Conservation (phyloP, 768 basidiomycete species). For the Leucogyrophana mollusca region DNA sequence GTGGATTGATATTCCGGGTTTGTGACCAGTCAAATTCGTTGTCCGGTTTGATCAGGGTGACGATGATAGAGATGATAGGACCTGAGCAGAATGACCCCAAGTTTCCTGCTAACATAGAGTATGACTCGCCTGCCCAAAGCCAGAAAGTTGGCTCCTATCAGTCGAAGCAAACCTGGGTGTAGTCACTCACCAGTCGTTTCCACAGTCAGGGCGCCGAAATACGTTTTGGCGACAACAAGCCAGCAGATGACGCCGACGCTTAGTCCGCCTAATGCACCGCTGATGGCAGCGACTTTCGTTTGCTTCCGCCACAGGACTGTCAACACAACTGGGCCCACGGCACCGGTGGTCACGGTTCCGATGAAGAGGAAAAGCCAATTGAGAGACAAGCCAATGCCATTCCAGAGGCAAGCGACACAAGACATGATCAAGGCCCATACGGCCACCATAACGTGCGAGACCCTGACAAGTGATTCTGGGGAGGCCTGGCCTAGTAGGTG, state of each 20-base stretch:
- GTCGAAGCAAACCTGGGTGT: neutral
- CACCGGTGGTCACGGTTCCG: conserved; percentile 19
- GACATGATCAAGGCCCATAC: conserved; percentile 12
- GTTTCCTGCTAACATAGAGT: neutral
- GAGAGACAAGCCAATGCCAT: conserved; percentile 11
- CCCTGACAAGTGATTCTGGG: conserved; percentile 7
- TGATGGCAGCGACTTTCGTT: conserved; percentile 23
- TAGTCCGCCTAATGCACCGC: conserved; percentile 24
- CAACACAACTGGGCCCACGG: conserved; percentile 11
- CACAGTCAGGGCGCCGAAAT: conserved; percentile 20
- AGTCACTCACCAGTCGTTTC: conserved; percentile 6
- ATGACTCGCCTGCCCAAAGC: neutral
- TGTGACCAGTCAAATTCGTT: neutral
- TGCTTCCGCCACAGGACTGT: conserved; percentile 27
- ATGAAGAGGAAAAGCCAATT: conserved; percentile 1
- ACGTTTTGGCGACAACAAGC: conserved; percentile 21
- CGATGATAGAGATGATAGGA: neutral
- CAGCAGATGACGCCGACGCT: conserved; percentile 22
- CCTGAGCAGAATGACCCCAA: neutral
- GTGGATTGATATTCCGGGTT: neutral
- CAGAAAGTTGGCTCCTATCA: neutral
- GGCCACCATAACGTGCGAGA: conserved; percentile 15
- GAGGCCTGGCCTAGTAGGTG: conserved; percentile 3
- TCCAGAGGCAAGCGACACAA: conserved; percentile 12
- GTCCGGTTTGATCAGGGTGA: neutral